Conservation (phyloP, 1,284 basidiomycete genomes). For the Sporisorium scitamineum region DNA sequence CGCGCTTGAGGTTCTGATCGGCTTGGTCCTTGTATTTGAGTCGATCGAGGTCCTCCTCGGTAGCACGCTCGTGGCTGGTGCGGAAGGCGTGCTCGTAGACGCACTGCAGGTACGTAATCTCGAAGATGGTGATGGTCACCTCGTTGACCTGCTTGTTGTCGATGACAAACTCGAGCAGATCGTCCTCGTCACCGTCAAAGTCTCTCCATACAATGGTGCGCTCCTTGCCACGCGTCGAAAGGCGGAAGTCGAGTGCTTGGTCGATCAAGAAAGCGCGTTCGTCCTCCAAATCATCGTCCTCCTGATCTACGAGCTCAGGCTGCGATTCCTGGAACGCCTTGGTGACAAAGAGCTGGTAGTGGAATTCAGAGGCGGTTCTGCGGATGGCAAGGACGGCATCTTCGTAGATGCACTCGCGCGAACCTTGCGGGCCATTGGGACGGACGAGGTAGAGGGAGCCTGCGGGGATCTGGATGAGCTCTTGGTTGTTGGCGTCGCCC, state of each 20-base stretch:
- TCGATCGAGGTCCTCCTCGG: slow-evolving; percentile 68
- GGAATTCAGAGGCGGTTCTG: slow-evolving; percentile 81
- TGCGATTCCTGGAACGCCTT: slow-evolving; percentile 95
- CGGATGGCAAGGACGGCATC: slow-evolving; percentile 95
- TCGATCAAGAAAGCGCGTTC: slow-evolving; percentile 92
- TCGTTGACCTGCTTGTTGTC: slow-evolving; percentile 76
- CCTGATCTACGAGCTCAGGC: slow-evolving; percentile 90
- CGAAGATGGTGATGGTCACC: slow-evolving; percentile 85
- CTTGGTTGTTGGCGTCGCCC: slow-evolving; percentile 72
- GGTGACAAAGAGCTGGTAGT: slow-evolving; percentile 94
- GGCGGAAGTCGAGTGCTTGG: slow-evolving; percentile 81
- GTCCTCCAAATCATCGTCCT: slow-evolving; percentile 84
- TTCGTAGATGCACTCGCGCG: slow-evolving; percentile 97
- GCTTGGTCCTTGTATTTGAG: slow-evolving; percentile 66
- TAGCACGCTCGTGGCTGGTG: slow-evolving; percentile 62
- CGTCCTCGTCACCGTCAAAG: slow-evolving; percentile 74
- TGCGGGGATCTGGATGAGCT: slow-evolving; percentile 89
- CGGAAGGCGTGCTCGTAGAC: slow-evolving; percentile 79
- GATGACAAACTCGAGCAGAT: slow-evolving; percentile 84
- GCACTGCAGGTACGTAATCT: slow-evolving; percentile 91
- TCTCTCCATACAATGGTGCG: slow-evolving; percentile 75
- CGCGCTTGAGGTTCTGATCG: slow-evolving; percentile 31
- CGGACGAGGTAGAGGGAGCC: slow-evolving; percentile 92
- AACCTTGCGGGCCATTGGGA: slow-evolving; percentile 88
- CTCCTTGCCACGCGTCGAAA: slow-evolving; percentile 67